Base-by-base conservation (phyloP, 257 asterid genomes). In the Solanum tarijense region DNA sequence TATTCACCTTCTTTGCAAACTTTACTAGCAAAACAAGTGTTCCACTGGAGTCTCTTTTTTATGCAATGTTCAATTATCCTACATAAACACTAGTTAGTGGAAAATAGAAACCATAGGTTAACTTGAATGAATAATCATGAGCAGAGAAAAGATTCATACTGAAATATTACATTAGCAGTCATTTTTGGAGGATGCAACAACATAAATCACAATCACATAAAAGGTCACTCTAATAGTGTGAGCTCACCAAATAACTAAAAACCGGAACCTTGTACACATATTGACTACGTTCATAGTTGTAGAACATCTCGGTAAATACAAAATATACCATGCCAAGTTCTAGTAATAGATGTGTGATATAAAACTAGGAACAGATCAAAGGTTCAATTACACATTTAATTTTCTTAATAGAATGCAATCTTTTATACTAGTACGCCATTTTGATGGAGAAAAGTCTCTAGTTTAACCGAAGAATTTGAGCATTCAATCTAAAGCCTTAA, bases 1-100 rank as follows among this genome's bases (percentile, higher is more conserved):
- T 96, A 97, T 95, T 97, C 99, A 71, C 93, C 92, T 92, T 97
- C 99, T 91, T 97, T 97, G 93, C 98, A 94, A 89, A 97, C 94
- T 95, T 93, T 96, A 55, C 94, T 95, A 91, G 94, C 99, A 94
- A 97, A 97, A 91, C 94, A 93, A 88, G 87, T 75, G 89, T 87
- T 96, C 99, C 99, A 97, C 31, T 60, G 89, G 88, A 96, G 96
- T 85, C 99, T 93, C 91, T 96, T 97, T 93, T 94, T 97, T 90
- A 96, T 92, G 92, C 99, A 95, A 90, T 95, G 96, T 69, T 97
- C 98, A 86, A 92, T 90, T 89, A 97, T 91, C 99, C 99, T 97
- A 94, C 89, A 87, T 36, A 71, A 83, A 73, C 69, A 52, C 83
- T 52, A 79, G 55, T 76, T 74, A 86, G 72, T 16, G 86, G 31